phyloP scores from a whole-genome alignment of 768 basidiomycete species.

The Tulasnella sp. region DNA sequence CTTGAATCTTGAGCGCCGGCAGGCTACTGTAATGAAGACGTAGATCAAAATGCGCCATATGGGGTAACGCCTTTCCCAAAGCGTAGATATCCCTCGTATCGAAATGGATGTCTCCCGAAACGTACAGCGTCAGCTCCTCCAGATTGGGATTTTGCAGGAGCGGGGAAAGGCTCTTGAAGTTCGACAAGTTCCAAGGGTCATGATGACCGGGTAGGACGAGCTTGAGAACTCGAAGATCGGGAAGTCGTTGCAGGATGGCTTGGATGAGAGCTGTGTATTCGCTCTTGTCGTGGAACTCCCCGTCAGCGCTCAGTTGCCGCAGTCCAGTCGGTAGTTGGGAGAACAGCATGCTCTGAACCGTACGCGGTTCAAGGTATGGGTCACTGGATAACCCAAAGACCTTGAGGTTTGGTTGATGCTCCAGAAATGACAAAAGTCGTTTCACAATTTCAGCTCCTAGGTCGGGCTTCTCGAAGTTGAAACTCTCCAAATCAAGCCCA shows the following conservation, averaged over 20 bases:
- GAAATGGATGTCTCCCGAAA: not conserved
- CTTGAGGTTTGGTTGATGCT: not conserved
- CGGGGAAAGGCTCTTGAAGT: not conserved
- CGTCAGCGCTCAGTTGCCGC: not conserved
- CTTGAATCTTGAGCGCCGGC: not conserved
- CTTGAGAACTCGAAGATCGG: not conserved
- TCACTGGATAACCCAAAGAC: not conserved
- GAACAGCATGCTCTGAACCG: not conserved
- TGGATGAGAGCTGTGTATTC: not conserved
- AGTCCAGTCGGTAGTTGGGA: not conserved
- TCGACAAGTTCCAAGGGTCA: not conserved
- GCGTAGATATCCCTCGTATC: not conserved
- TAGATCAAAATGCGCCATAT: not conserved
- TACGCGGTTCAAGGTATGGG: not conserved
- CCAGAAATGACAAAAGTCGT: not conserved
- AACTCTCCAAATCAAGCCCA: not conserved
- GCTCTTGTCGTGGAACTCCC: not conserved
- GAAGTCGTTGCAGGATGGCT: not conserved
- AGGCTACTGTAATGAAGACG: not conserved
- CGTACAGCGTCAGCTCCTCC: not conserved
- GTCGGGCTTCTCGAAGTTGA: not conserved
- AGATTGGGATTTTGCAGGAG: not conserved
- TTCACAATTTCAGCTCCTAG: not conserved
- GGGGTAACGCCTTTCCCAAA: not conserved
- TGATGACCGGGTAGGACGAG: not conserved